Percentiles rank a stretch among this genome's conserved stretches.
phyloP scores from a whole-genome alignment of 441 rosid species.

The Euphorbia schlechtendalii region DNA sequence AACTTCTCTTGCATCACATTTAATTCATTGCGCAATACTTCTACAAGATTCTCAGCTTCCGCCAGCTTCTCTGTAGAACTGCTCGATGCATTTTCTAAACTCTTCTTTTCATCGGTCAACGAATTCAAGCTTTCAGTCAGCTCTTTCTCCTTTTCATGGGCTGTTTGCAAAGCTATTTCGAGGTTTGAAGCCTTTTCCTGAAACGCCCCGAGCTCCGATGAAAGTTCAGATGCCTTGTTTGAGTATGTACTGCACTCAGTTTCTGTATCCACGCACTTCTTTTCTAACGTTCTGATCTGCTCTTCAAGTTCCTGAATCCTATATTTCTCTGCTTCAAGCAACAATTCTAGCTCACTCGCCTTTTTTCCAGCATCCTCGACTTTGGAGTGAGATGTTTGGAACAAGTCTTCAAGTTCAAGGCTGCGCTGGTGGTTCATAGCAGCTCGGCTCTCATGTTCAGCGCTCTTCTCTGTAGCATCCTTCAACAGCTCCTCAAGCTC shows the following conservation, averaged over 20 bases:
- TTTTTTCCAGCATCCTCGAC: slow-evolving; percentile 67
- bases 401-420: slow-evolving; percentile 76
- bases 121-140: slow-evolving; percentile 49
- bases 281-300: slow-evolving; percentile 59
- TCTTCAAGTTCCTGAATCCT: slow-evolving; percentile 93
- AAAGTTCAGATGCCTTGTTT: slow-evolving; percentile 50
- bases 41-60: slow-evolving; percentile 65
- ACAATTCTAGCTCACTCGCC: slow-evolving; percentile 72
- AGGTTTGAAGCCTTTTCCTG: slow-evolving; percentile 64
- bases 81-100: slow-evolving; percentile 48
- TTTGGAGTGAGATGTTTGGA: slow-evolving; percentile 71
- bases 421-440: slow-evolving; percentile 70
- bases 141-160: slow-evolving; percentile 56
- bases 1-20: slow-evolving; percentile 52
- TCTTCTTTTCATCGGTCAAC: slow-evolving; percentile 58
- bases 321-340: slow-evolving; percentile 80
- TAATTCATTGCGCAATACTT: slow-evolving; percentile 61
- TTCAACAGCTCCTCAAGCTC: slow-evolving; percentile 62
- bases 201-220: slow-evolving; percentile 64
- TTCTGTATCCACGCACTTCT: slow-evolving; percentile 58
- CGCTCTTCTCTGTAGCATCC: slow-evolving; percentile 44
- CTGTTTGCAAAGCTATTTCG: slow-evolving; percentile 59
- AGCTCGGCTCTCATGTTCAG: slow-evolving; percentile 74
- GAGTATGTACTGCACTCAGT: slow-evolving; percentile 46
- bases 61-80: slow-evolving; percentile 45